These are phyloP conservation scores for Brasilioporus rufonigricans DNA, from an alignment of 768 basidiomycete genomes.

Conservation along the genomic window DNA sequence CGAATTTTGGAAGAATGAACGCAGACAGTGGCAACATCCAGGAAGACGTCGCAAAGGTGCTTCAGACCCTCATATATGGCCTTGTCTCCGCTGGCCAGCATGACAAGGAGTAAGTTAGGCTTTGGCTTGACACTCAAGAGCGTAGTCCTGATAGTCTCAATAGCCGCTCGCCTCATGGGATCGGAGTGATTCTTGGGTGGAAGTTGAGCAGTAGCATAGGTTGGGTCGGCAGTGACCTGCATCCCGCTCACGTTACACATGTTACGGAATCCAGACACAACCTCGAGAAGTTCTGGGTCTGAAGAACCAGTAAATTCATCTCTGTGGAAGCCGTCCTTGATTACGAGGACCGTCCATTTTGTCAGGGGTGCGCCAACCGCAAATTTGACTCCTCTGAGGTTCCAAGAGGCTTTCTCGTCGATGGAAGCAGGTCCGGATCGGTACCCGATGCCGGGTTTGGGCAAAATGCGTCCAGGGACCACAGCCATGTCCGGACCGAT, in stretches of 20 bases:
- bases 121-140: slow-evolving; percentile 41
- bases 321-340: slow-evolving; percentile 53
- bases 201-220: slow-evolving; percentile 40
- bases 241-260: slow-evolving; percentile 72
- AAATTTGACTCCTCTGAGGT: slow-evolving; percentile 58
- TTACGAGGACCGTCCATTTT: slow-evolving; percentile 68
- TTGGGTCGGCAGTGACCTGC: slow-evolving; percentile 36
- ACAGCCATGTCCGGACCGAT: slow-evolving; percentile 52
- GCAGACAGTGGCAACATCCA: slow-evolving; percentile 63
- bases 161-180: slow-evolving; percentile 51
- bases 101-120: slow-evolving; percentile 44
- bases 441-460: slow-evolving; percentile 43
- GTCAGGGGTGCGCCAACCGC: slow-evolving; percentile 51
- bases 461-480: slow-evolving; percentile 52
- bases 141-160: slow-evolving; percentile 40
- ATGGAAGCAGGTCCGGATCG: slow-evolving; percentile 29
- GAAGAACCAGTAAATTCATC: slow-evolving; percentile 55
- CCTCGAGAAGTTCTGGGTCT: slow-evolving; percentile 51
- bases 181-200: slow-evolving; percentile 53
- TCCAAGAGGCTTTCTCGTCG: slow-evolving; percentile 52
- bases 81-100: slow-evolving; percentile 47
- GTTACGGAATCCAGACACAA: slow-evolving; percentile 50
- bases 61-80: slow-evolving; percentile 52
- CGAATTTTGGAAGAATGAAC: slow-evolving; percentile 71
- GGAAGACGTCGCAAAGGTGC: slow-evolving; percentile 47